Evolutionary conservation across 345 rosid genomes (phyloP).

Genomic region (Xanthoceras sorbifolium): DNA sequence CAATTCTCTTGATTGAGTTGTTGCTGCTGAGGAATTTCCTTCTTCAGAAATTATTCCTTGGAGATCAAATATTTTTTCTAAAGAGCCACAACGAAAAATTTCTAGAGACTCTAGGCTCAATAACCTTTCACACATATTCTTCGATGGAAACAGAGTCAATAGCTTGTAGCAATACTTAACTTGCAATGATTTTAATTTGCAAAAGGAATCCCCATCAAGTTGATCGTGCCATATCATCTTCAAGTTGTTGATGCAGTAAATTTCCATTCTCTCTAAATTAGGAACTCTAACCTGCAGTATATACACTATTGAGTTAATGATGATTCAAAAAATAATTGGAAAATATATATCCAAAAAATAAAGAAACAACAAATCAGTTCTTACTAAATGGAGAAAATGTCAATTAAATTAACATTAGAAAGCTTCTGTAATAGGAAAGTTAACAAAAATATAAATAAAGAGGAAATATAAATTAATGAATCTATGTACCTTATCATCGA

Average conservation of each 20-base stretch:
- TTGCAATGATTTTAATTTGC: neutral
- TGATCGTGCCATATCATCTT: slow-evolving; percentile 13
- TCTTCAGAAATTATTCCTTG: neutral
- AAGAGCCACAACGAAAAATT: neutral
- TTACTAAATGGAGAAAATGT: neutral
- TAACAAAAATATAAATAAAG: too few relatives aligned
- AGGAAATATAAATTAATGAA: too few relatives aligned
- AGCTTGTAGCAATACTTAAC: neutral
- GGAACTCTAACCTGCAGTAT: slow-evolving; percentile 26
- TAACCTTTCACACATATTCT: slow-evolving; percentile 2
- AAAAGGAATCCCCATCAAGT: slow-evolving; percentile 9
- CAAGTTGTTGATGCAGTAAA: neutral
- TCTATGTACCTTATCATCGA: too few relatives aligned
- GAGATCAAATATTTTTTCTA: slow-evolving; percentile 18
- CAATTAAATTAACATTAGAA: too few relatives aligned
- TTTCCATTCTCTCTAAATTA: neutral
- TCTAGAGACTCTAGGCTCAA: neutral
- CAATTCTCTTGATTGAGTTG: neutral
- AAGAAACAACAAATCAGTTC: neutral
- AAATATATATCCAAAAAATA: neutral
- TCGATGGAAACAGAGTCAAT: slow-evolving; percentile 14
- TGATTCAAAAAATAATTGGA: neutral
- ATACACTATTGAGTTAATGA: neutral
- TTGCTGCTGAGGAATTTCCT: neutral
- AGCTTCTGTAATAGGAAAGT: too few relatives aligned